These are phyloP conservation scores for Mycosarcoma maydis DNA, from an alignment of 1,284 basidiomycete genomes.

Conservation along the genomic window DNA sequence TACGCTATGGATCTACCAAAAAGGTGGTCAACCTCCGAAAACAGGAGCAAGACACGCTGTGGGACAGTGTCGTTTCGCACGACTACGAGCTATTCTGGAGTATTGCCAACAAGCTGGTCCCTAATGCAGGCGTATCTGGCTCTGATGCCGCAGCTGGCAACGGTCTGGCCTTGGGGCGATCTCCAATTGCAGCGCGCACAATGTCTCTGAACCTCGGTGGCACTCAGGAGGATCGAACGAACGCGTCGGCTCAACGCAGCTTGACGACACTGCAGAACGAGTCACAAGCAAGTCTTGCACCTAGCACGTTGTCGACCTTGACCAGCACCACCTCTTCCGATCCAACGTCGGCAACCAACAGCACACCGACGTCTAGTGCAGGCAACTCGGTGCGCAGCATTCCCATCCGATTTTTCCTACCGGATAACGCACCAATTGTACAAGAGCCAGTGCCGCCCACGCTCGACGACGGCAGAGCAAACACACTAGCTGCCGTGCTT, in stretches of 20 bases:
- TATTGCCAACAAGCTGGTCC: constrained; percentile 82
- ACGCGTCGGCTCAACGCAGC: constrained; percentile 17
- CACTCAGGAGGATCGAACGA: constrained; percentile 12
- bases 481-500: constrained; percentile 68
- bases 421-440: constrained; percentile 85
- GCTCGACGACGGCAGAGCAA: constrained; percentile 66
- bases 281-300: constrained; percentile 33
- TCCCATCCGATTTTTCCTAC: constrained; percentile 82
- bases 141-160: not conserved
- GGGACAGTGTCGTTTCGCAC: constrained; percentile 71
- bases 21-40: constrained; percentile 54
- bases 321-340: constrained; percentile 40
- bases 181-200: constrained; percentile 16
- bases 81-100: constrained; percentile 95
- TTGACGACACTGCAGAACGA: constrained; percentile 42
- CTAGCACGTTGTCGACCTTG: constrained; percentile 34
- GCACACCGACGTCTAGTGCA: constrained; percentile 11
- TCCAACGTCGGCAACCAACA: constrained; percentile 9
- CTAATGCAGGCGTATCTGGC: constrained; percentile 40
- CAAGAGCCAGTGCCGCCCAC: constrained; percentile 84
- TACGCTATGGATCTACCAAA: constrained; percentile 57
- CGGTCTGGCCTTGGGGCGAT: constrained; percentile 1
- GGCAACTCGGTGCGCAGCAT: constrained; percentile 32
- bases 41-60: constrained; percentile 58
- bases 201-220: constrained; percentile 25